phyloP scores from a whole-genome alignment of 768 basidiomycete genomes.

The Agrocybe pediades region DNA sequence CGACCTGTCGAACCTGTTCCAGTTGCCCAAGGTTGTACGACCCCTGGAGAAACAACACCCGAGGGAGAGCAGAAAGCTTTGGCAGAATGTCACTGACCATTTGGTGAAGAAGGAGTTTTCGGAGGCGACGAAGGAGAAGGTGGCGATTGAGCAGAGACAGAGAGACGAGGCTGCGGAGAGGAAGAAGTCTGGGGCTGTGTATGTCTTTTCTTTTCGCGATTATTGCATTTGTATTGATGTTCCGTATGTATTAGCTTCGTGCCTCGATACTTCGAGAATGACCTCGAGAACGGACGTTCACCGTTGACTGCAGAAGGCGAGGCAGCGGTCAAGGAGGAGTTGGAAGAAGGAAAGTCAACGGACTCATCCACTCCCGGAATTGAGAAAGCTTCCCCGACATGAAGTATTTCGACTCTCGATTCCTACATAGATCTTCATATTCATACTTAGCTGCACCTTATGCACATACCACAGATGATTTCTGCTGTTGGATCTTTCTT shows the following conservation, averaged over 20 bases:
- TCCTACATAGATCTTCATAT: too few relatives aligned
- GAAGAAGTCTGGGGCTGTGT: slow-evolving; percentile 80
- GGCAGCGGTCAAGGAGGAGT: slow-evolving; percentile 75
- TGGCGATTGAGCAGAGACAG: slow-evolving; percentile 91
- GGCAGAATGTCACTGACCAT: slow-evolving; percentile 80
- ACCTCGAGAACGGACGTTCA: slow-evolving; percentile 67
- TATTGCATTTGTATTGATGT: slow-evolving; percentile 16
- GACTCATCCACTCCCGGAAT: neutral
- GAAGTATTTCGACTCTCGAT: too few relatives aligned
- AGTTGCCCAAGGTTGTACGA: slow-evolving; percentile 84
- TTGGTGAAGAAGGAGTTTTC: slow-evolving; percentile 83
- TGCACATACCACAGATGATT: too few relatives aligned
- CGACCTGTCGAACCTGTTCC: slow-evolving; percentile 69
- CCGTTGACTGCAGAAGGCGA: slow-evolving; percentile 68
- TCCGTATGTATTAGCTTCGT: slow-evolving; percentile 51
- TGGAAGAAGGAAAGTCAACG: slow-evolving; percentile 40
- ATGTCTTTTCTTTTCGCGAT: slow-evolving; percentile 35
- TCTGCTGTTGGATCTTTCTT: too few relatives aligned
- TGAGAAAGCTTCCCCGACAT: neutral
- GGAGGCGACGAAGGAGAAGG: slow-evolving; percentile 91
- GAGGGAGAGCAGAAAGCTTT: slow-evolving; percentile 83
- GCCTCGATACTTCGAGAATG: slow-evolving; percentile 74
- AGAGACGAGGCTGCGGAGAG: slow-evolving; percentile 86
- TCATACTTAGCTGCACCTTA: too few relatives aligned
- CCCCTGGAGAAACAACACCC: slow-evolving; percentile 78